A percentile compares a stretch with the other conserved stretches of the same genome.
Conservation (phyloP, 148 eudicot genomes). For the Silene conica region DNA sequence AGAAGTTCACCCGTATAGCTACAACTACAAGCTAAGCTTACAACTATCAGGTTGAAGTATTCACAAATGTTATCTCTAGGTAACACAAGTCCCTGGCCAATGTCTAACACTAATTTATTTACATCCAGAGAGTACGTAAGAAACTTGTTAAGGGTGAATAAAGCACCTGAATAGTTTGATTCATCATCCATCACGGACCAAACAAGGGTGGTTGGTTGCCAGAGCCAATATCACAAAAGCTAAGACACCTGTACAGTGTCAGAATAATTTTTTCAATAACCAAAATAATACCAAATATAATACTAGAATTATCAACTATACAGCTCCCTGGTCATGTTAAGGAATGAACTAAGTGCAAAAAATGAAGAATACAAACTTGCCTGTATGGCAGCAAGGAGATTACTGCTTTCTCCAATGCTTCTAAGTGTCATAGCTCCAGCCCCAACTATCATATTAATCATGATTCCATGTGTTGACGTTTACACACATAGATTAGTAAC, state of each 20-base stretch:
- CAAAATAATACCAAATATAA: not conserved
- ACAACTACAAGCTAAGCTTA: no score
- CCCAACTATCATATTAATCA: constrained; percentile 89
- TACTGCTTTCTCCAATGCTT: constrained; percentile 75
- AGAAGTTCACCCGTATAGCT: not conserved
- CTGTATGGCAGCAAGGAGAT: constrained; percentile 50
- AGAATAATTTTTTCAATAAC: not conserved
- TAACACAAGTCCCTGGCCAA: not conserved
- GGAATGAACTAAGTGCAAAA: no score
- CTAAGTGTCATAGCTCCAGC: constrained; percentile 80
- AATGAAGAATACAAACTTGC: constrained; percentile 3
- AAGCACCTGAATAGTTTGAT: constrained; percentile 19
- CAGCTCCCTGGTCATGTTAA: not conserved
- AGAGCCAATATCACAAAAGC: constrained; percentile 38
- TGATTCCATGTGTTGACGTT: constrained; percentile 64
- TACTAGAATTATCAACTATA: not conserved
- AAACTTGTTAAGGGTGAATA: not conserved
- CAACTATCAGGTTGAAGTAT: not conserved
- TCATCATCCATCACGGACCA: constrained; percentile 17
- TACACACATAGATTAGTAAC: not conserved
- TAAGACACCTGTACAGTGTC: constrained; percentile 52
- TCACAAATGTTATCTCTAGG: not conserved
- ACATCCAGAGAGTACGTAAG: not conserved
- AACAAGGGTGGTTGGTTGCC: not conserved
- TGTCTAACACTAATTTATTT: not conserved